Evolutionary conservation across 257 asterid species (phyloP), one percentile per base, ranked within the genome.

Genomic region (Cinchona pubescens): DNA sequence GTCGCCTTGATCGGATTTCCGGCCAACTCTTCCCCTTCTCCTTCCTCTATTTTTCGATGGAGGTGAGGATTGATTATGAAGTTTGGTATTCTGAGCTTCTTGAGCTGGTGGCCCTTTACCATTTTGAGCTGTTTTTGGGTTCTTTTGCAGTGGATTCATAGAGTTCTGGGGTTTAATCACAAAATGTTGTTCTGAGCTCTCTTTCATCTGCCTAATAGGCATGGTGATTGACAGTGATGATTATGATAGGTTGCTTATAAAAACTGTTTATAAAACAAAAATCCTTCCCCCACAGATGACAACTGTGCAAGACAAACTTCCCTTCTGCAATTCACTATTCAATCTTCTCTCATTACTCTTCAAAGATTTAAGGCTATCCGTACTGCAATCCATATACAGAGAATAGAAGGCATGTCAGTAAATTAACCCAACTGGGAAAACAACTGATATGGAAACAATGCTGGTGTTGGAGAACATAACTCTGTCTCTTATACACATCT

Each of bases 171-270:
- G 88, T 79, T 89, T 94, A 79, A 85, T 81, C 62, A 88, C 94
- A 78, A 82, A 80, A 79, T 88, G 93, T 21, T 89, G 96, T 45
- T 91, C 96, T 64, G 91, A 69, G 78, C 78, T 83, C 79, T 91
- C 97, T 77, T 83, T 95, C 92, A 90, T 86, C 75, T 90, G 93
- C 94, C 96, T 90, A 67, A 87, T 71, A 73, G 99, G 96, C 97
- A 94, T 94, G 91, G 71, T 78, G 84, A 56, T 66, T n/a, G n/a
- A n/a, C n/a, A 67, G 51, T 68, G 21, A 18, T 76, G 73, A 72
- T 23, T 79, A 62, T 25, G 45, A 66, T 46, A 63, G 29, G 67
- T 49, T 37, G 72, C 53, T 71, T 62, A 48, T 78, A 69, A 71
- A 72, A 62, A 65, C 73, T 53, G 48, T 19, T 73, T 73, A 58